Percentiles rank a stretch among this genome's conserved stretches.
Evolutionary conservation across 305 asterid species (phyloP).

Genomic region (Fraxinus latifolia): DNA sequence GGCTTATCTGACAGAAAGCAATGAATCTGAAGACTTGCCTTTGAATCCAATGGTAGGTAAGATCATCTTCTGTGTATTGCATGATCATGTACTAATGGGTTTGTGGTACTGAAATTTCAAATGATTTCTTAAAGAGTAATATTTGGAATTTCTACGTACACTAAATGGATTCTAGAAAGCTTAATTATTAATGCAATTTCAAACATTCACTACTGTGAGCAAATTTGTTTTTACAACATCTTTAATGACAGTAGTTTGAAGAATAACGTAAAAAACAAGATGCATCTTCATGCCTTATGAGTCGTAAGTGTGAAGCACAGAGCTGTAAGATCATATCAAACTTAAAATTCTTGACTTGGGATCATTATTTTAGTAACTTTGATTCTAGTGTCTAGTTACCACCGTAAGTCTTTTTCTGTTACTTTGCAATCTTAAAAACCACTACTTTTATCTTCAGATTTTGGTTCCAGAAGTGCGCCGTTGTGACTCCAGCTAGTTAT

Average conservation of each 20-base stretch:
- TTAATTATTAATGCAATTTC: background rate
- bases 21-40: constrained; percentile 54
- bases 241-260: background rate
- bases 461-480: background rate
- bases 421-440: background rate
- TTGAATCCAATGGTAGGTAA: constrained; percentile 94
- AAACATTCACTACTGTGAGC: background rate
- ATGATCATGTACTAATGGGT: constrained; percentile 5
- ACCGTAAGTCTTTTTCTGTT: background rate
- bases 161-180: background rate
- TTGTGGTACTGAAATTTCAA: background rate
- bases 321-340: background rate
- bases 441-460: background rate
- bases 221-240: background rate
- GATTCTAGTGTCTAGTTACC: background rate
- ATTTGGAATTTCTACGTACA: background rate
- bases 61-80: constrained; percentile 36
- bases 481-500: background rate
- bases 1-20: constrained; percentile 55
- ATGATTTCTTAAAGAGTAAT: background rate
- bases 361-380: background rate
- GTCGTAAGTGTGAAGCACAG: background rate
- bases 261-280: background rate
- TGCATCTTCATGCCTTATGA: background rate
- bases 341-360: background rate